Conservation (phyloP, 495 filamentous ascomycete genomes). For the Barbatosphaeria neglecta region DNA sequence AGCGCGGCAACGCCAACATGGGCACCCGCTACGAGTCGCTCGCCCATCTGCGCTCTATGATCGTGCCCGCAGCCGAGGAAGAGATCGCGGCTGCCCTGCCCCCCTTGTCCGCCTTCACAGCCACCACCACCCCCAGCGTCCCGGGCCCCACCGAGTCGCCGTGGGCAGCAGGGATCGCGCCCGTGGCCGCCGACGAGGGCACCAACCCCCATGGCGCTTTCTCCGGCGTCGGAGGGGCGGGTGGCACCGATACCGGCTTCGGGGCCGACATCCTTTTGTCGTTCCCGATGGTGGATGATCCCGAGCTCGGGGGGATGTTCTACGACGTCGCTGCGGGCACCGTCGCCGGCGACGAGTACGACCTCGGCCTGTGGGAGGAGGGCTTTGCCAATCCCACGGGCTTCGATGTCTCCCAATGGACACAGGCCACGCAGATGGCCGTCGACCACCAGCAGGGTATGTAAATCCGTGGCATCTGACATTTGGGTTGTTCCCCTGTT, state of each 20-base stretch:
- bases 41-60: slow-evolving; percentile 5
- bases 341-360: slow-evolving; percentile 1
- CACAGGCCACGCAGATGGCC: slow-evolving; percentile 3
- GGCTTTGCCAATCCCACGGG: slow-evolving; percentile 8
- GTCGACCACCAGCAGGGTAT: too few species aligned
- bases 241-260: background rate
- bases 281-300: slow-evolving; percentile 2
- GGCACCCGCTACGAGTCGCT: slow-evolving; percentile 29
- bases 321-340: slow-evolving; percentile 4
- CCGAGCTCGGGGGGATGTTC: slow-evolving; percentile 1
- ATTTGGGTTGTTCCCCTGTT: too few species aligned
- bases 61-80: slow-evolving; percentile 3
- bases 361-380: slow-evolving; percentile 10
- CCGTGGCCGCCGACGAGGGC: background rate
- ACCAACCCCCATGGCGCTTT: too few species aligned
- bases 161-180: background rate
- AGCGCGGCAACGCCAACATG: slow-evolving; percentile 36
- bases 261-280: background rate
- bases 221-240: background rate
- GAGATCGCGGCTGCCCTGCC: background rate
- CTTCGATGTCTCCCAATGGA: slow-evolving; percentile 8
- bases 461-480: too few species aligned
- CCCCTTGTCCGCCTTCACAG: background rate
- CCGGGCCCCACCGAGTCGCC: background rate
- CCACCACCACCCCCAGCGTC: background rate